These are phyloP conservation scores for Solanum medicagineum DNA, from an alignment of 257 asterid genomes.

Conservation along the genomic window DNA sequence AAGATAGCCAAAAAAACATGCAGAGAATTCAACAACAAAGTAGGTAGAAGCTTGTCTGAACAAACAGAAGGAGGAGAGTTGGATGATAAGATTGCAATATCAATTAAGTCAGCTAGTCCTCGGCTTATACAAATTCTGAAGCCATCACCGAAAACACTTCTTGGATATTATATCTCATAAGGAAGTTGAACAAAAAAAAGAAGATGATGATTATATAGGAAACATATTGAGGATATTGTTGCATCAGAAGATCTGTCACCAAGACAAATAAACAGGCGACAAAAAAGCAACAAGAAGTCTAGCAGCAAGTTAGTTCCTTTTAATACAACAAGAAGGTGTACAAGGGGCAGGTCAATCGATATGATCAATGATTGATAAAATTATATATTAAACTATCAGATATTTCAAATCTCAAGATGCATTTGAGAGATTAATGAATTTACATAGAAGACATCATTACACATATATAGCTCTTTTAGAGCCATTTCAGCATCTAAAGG, in stretches of 20 bases:
- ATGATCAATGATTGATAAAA: not conserved
- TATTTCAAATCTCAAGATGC: not conserved
- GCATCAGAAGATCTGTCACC: not conserved
- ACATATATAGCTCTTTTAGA: not conserved
- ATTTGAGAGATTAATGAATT: not conserved
- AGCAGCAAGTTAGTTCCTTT: not conserved
- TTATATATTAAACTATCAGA: no score
- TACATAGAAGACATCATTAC: not conserved
- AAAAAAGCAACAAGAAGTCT: not conserved
- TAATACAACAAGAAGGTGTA: not conserved
- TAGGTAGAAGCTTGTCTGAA: not conserved
- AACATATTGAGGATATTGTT: not conserved
- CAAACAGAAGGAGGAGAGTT: not conserved
- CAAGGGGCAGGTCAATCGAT: not conserved
- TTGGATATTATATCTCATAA: not conserved
- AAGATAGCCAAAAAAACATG: not conserved
- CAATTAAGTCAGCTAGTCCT: not conserved
- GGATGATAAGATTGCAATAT: not conserved
- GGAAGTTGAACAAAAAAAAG: no score
- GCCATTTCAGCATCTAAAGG: not conserved
- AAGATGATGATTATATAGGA: not conserved
- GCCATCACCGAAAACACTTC: no score
- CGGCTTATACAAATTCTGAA: no score
- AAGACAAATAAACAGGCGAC: no score
- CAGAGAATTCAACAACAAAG: no score